Evolutionary conservation across 208 protist genomes (phyloP), one percentile per base, ranked within the genome.

Genomic region (Leishmania aethiopica): DNA sequence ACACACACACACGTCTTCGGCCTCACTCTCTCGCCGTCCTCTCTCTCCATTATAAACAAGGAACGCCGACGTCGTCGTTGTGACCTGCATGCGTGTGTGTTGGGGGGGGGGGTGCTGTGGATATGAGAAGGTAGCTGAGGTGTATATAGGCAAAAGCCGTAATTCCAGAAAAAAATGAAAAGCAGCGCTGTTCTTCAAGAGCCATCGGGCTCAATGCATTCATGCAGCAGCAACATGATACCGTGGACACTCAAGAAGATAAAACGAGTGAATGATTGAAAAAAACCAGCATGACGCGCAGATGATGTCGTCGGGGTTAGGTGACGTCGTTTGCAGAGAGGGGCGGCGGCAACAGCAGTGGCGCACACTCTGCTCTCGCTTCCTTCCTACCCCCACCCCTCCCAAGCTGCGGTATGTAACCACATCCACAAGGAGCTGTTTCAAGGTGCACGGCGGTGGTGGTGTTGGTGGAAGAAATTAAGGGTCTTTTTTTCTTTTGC

Each of bases 231-330:
- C 53, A 53, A 35, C 51, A 37, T 25, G 32, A 17, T 66, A 69
- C 73, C 28, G 5, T 47, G 51, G 42, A 77, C 40, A n/a, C 7
- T 40, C n/a, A 82, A 19, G 53, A 15, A 77, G 22, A 25, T n/a
- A 49, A 74, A 81, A 62, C 75, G 67, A 70, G 77, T 40, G 32
- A 35, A 40, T 69, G 15, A 69, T 40, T 28, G 15, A 40, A 40
- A 17, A 32, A 15, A 37, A 69, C 0, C 22, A 69, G 17, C 62
- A 69, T 15, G 32, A 69, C 32, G 10, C 11, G 15, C 62, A 28
- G 32, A 40, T 69, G 13, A 40, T 40, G 62, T 22, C 28, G 28
- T 69, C 32, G 17, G 40, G 22, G 22, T 47, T 17, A 32, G 42
- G 19, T 28, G 40, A n/a, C 19, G 67, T 22, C 28, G 67, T 17